A percentile compares a stretch with the other conserved stretches of the same genome.
Evolutionary conservation across 2,329 filamentous ascomycete genomes (phyloP).

Genomic region (Blumeriella jaapii): DNA sequence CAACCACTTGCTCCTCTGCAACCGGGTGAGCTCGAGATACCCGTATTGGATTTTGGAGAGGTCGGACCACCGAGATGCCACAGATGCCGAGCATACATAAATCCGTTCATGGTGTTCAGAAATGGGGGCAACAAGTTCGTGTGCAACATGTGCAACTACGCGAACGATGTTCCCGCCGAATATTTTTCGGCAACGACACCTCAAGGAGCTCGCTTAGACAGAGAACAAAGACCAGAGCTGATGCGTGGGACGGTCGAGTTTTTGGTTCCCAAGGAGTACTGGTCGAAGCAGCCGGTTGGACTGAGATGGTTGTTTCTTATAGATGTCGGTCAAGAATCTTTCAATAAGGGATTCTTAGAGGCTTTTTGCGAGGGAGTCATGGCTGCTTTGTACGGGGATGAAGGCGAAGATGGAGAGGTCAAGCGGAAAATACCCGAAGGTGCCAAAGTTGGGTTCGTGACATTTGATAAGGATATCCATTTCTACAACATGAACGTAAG

Average conservation of each 20-base stretch:
- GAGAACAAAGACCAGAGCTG: constrained; percentile 80
- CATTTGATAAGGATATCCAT: constrained; percentile 92
- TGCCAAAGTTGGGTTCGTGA: constrained; percentile 86
- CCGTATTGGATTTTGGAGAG: constrained; percentile 91
- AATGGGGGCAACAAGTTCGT: constrained; percentile 92
- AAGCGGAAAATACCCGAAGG: constrained; percentile 58
- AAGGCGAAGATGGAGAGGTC: constrained; percentile 37
- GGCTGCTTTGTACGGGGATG: constrained; percentile 68
- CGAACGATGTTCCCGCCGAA: constrained; percentile 83
- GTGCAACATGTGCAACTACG: constrained; percentile 96
- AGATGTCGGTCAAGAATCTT: constrained; percentile 84
- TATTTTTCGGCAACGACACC: constrained; percentile 90
- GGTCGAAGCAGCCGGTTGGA: constrained; percentile 86
- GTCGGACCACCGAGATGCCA: constrained; percentile 80
- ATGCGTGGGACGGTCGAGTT: constrained; percentile 91
- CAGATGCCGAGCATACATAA: constrained; percentile 91
- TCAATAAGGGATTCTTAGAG: constrained; percentile 82
- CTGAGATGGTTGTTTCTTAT: constrained; percentile 84
- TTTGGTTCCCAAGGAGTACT: constrained; percentile 95
- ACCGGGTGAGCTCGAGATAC: constrained; percentile 75
- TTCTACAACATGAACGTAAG: constrained; percentile 90
- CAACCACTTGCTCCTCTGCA: constrained; percentile 80
- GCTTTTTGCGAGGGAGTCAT: constrained; percentile 84
- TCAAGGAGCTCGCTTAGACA: constrained; percentile 75
- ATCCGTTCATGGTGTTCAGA: constrained; percentile 97